phyloP scores from a whole-genome alignment of 164 flowering plant genomes.

The Aristolochia contorta region DNA sequence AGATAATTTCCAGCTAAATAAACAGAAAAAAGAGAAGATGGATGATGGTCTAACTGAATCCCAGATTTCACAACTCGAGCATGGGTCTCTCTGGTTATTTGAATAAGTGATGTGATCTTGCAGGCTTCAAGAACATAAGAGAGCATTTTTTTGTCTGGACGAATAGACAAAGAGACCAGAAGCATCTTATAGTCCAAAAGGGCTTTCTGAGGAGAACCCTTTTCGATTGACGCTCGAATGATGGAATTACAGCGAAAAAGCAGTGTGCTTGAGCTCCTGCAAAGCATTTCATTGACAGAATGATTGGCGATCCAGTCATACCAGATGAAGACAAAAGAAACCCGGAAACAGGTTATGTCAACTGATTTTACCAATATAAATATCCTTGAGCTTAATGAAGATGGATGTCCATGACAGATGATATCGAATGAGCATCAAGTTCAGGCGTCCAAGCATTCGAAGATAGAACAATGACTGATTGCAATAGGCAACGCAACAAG shows the following conservation, averaged over 20 bases:
- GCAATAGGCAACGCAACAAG: too few relatives aligned
- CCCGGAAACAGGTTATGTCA: too few relatives aligned
- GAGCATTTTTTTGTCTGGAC: conserved; percentile 11
- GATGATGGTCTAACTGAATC: conserved; percentile 25
- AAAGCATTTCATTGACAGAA: too few relatives aligned
- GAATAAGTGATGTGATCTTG: conserved; percentile 4
- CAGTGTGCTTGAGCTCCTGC: conserved; percentile 27
- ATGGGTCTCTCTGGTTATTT: conserved; percentile 6
- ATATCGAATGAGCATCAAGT: too few relatives aligned
- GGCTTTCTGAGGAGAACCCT: conserved; percentile 22
- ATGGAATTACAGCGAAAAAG: conserved; percentile 5
- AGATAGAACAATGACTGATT: too few relatives aligned
- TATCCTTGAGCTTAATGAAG: too few relatives aligned
- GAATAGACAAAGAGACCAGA: background rate
- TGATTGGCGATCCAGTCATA: too few relatives aligned
- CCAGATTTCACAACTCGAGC: conserved; percentile 36
- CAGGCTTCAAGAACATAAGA: conserved; percentile 19
- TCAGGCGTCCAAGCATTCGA: too few relatives aligned
- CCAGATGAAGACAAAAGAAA: too few relatives aligned
- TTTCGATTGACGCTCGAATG: conserved; percentile 21
- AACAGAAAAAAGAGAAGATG: conserved; percentile 28
- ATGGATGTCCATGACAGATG: too few relatives aligned
- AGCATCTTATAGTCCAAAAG: conserved; percentile 13
- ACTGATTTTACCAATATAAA: too few relatives aligned
- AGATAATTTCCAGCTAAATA: conserved; percentile 20